Evolutionary conservation across 257 asterid genomes (phyloP).

Genomic region (Striga asiatica): DNA sequence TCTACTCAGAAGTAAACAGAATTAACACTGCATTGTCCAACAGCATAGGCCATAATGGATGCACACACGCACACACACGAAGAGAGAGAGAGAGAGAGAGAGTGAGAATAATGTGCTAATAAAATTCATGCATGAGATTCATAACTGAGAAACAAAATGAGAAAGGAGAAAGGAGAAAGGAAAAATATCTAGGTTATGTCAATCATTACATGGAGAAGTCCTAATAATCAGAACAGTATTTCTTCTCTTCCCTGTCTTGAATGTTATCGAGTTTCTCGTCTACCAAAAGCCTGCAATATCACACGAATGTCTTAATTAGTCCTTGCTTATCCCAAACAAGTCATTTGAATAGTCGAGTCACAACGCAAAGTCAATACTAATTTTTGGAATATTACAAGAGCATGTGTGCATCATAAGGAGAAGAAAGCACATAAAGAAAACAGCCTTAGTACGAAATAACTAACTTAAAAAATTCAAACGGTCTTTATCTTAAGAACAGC

Average conservation of each 20-base stretch:
- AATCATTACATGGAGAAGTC: constrained; percentile 12
- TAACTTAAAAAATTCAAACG: neutral
- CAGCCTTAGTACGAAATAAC: too few species aligned
- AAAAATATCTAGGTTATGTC: constrained; percentile 6
- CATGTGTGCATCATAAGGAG: too few species aligned
- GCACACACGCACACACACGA: neutral
- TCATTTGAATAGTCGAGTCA: too few species aligned
- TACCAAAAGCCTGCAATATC: constrained; percentile 17
- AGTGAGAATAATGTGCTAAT: neutral
- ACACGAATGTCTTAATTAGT: neutral
- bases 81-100: too few species aligned
- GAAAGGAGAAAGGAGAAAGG: constrained; percentile 3
- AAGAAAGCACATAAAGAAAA: too few species aligned
- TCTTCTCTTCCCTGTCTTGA: constrained; percentile 8
- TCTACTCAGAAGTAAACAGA: too few species aligned
- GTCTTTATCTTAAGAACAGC: neutral
- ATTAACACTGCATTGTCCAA: too few species aligned
- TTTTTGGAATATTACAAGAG: too few species aligned
- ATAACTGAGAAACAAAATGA: too few species aligned
- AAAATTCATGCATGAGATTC: neutral
- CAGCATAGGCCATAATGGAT: neutral
- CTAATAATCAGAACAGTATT: constrained; percentile 23
- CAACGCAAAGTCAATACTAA: too few species aligned
- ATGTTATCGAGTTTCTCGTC: constrained; percentile 9
- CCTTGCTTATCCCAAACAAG: neutral